These are phyloP conservation scores for Diaporthe sp. DNA, from an alignment of 2,329 filamentous ascomycete species.

Conservation along the genomic window DNA sequence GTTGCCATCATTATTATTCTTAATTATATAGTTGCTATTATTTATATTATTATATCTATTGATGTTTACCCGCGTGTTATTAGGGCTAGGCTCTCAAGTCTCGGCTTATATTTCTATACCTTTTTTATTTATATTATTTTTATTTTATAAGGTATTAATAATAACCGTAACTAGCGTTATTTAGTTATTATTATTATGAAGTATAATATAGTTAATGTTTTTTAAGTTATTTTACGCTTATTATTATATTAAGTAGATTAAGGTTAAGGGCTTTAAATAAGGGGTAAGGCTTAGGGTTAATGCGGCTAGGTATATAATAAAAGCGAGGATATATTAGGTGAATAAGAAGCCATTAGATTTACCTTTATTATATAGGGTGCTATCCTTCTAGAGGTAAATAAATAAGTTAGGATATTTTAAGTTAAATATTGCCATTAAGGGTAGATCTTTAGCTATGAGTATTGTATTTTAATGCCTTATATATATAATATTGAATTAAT, in stretches of 20 bases:
- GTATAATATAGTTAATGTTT: background rate
- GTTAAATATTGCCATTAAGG: background rate
- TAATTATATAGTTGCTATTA: no score
- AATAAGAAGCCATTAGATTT: background rate
- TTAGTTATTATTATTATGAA: background rate
- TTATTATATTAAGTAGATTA: background rate
- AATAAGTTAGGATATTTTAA: background rate
- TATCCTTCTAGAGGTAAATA: background rate
- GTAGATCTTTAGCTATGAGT: background rate
- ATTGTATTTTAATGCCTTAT: background rate
- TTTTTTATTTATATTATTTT: no score
- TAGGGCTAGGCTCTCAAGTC: no score
- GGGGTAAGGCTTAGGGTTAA: background rate
- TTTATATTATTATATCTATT: no score
- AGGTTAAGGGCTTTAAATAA: background rate
- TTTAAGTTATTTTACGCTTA: background rate
- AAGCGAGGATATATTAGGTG: background rate
- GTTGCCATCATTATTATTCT: no score
- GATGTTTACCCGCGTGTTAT: no score
- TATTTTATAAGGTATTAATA: background rate
- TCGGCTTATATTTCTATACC: no score
- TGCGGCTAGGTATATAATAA: background rate
- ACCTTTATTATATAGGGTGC: background rate
- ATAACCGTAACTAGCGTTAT: background rate
- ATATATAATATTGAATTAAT: no score